Evolutionary conservation across 2,329 filamentous ascomycete genomes (phyloP), one percentile per base, ranked within the genome.

Genomic region (Botrytis pseudocinerea): DNA sequence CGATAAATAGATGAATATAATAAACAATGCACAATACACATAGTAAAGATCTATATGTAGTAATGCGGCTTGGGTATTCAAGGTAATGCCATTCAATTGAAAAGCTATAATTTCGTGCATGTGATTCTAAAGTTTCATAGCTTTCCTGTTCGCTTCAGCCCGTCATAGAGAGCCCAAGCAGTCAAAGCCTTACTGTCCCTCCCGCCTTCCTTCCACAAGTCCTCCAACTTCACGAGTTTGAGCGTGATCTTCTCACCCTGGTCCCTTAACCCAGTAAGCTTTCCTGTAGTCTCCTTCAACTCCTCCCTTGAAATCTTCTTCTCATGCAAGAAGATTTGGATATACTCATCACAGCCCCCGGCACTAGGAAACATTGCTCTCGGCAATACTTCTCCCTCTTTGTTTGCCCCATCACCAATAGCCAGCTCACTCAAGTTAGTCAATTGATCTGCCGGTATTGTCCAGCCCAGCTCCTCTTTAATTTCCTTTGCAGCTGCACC

Each of bases 191-290:
- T 91, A 2, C 85, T 85, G 78, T 91, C 89, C 28, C 87, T 82
- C 0, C 84, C 85, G 0, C 87, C 89, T 77, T 87, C 87, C 75
- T 80, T 83, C 89, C 88, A 91, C 14, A 89, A 81, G 75, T 90
- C 84, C 76, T 83, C 82, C 82, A 90, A 83, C 62, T 81, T 85
- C 20, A 91, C 86, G 42, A 91, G 79, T 80, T 87, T 89, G 72
- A 91, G 81, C 18, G 87, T 89, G 75, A 91, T 91, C 82, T 84
- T 89, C 82, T 91, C 89, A 2, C 88, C 88, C 14, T 89, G 78
- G 9, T 86, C 84, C 69, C 88, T 82, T 77, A 90, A 77, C 0
- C 89, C 89, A 35, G 88, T 90, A 69, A 90, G 79, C 69, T 85
- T 85, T 2, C 88, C 89, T 48, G 83, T 85, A 88, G 87, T 90